Evolutionary conservation across 1,284 basidiomycete species (phyloP).

Genomic region (Microstroma glucosiphilum): DNA sequence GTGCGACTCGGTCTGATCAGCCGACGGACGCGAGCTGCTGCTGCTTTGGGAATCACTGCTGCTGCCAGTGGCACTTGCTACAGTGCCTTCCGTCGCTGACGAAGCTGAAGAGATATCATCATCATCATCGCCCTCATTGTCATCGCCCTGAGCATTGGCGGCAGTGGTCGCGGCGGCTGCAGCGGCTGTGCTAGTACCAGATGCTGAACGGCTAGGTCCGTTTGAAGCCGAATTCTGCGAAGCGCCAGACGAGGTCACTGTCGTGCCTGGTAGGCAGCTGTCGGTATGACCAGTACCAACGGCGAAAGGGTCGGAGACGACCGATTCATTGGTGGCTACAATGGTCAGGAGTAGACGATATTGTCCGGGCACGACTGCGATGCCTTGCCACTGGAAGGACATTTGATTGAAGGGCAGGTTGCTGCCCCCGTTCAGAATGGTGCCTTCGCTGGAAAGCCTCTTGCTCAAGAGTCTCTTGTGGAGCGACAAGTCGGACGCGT

Average conservation of each 20-base stretch:
- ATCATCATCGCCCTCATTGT: background rate
- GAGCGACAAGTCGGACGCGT: background rate
- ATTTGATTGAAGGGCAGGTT: background rate
- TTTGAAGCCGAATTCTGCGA: background rate
- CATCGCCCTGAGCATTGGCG: background rate
- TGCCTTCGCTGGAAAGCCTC: background rate
- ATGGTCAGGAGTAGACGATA: constrained; percentile 5
- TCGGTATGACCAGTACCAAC: background rate
- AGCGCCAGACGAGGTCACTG: background rate
- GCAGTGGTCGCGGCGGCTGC: background rate
- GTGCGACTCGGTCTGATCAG: background rate
- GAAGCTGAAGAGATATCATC: background rate
- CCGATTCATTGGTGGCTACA: background rate
- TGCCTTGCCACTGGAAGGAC: background rate
- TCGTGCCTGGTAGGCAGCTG: background rate
- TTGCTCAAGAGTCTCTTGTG: background rate
- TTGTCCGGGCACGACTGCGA: background rate
- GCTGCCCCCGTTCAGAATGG: background rate
- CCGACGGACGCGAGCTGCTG: background rate
- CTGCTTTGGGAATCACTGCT: background rate
- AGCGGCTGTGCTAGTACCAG: background rate
- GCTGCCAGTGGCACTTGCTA: background rate
- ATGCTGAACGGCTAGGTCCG: background rate
- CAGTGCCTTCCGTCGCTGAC: background rate
- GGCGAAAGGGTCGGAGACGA: constrained; percentile 4